phyloP scores from a whole-genome alignment of 2,329 filamentous ascomycete genomes.

The Pseudogymnoascus sp. region DNA sequence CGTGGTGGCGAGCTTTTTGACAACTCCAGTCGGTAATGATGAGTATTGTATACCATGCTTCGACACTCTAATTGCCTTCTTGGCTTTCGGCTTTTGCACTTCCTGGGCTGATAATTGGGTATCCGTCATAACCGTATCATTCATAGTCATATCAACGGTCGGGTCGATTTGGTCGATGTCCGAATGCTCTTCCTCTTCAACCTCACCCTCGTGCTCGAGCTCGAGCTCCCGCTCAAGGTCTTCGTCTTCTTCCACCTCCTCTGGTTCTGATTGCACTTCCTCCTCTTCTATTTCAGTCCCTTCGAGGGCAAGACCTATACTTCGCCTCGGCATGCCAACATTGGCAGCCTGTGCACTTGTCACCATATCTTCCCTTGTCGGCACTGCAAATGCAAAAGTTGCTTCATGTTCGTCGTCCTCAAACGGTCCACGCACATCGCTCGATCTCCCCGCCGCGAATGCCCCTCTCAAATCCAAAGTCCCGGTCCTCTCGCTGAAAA shows the following conservation, averaged over 20 bases:
- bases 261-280: conserved; percentile 4
- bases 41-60: conserved; percentile 68
- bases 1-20: conserved; percentile 65
- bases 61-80: conserved; percentile 52
- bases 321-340: neutral
- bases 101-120: neutral
- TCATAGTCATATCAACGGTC: conserved; percentile 12
- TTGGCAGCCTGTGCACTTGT: neutral
- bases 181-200: conserved; percentile 21
- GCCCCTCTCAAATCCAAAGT: conserved; percentile 17
- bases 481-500: conserved; percentile 10
- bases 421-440: conserved; percentile 22
- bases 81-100: conserved; percentile 26
- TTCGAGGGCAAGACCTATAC: neutral
- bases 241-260: conserved; percentile 19
- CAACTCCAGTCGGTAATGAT: conserved; percentile 61
- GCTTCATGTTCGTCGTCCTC: conserved; percentile 26
- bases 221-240: conserved; percentile 21
- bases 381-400: conserved; percentile 27
- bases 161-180: conserved; percentile 1
- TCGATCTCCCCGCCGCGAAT: conserved; percentile 20
- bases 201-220: conserved; percentile 20
- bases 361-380: conserved; percentile 16
- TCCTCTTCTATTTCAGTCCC: conserved; percentile 16
- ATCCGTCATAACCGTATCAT: conserved; percentile 15